These are phyloP conservation scores for Penicillium hordei DNA, from an alignment of 2,329 filamentous ascomycete genomes.

Conservation along the genomic window DNA sequence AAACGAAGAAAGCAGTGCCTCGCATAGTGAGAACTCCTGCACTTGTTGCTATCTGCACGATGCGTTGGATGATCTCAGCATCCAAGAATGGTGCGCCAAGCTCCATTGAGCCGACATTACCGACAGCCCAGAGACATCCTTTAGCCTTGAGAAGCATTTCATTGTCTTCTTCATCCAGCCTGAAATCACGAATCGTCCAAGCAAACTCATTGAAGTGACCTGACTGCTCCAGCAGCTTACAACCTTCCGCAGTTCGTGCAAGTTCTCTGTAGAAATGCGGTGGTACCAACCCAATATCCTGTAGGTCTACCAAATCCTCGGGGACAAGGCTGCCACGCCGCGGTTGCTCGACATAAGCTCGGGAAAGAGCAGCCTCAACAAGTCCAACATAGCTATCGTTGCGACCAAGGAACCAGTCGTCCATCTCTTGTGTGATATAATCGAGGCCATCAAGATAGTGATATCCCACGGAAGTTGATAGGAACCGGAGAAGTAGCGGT, in stretches of 20 bases:
- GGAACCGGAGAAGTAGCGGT: slow-evolving; percentile 83
- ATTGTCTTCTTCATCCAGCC: slow-evolving; percentile 77
- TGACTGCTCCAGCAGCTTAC: slow-evolving; percentile 83
- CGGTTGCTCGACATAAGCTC: slow-evolving; percentile 65
- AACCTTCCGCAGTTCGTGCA: slow-evolving; percentile 88
- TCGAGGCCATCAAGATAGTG: slow-evolving; percentile 95
- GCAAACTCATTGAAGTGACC: slow-evolving; percentile 96
- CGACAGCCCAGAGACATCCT: slow-evolving; percentile 94
- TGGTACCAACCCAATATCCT: slow-evolving; percentile 66
- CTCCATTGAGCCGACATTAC: slow-evolving; percentile 98
- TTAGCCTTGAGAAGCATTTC: slow-evolving; percentile 93
- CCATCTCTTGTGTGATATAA: slow-evolving; percentile 99
- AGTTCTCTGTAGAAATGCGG: slow-evolving; percentile 97
- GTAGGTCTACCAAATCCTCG: slow-evolving; percentile 60
- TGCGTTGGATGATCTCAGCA: slow-evolving; percentile 80
- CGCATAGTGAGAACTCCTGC: slow-evolving; percentile 90
- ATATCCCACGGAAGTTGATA: slow-evolving; percentile 95
- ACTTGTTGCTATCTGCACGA: slow-evolving; percentile 82
- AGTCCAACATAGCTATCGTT: slow-evolving; percentile 95
- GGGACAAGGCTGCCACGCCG: slow-evolving; percentile 51
- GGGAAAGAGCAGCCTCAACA: slow-evolving; percentile 91
- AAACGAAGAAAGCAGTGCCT: slow-evolving; percentile 93
- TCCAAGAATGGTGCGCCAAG: slow-evolving; percentile 91
- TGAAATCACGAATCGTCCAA: slow-evolving; percentile 81
- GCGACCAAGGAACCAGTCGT: slow-evolving; percentile 96